phyloP scores from a whole-genome alignment of 495 filamentous ascomycete genomes.

The Talaromyces nanjingensis region DNA sequence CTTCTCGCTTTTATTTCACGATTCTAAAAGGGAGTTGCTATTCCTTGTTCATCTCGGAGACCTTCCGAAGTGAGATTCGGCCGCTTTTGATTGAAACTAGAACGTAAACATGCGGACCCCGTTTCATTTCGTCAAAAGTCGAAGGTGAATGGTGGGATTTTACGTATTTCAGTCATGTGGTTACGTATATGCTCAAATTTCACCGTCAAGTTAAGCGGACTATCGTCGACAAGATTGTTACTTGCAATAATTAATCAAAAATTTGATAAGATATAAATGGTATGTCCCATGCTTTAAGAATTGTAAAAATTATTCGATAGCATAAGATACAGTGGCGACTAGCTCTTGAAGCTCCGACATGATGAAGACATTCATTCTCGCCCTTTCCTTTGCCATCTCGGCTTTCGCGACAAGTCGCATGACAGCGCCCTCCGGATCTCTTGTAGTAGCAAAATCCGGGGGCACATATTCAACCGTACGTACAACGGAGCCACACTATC shows the following conservation, averaged over 20 bases:
- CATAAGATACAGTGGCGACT: too few relatives aligned
- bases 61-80: background rate
- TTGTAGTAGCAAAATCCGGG: constrained; percentile 41
- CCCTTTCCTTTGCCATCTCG: constrained; percentile 17
- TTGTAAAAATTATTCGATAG: too few relatives aligned
- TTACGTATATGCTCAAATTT: background rate
- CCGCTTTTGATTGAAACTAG: background rate
- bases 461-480: constrained; percentile 31
- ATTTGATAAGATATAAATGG: too few relatives aligned
- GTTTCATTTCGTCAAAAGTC: background rate
- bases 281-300: too few relatives aligned
- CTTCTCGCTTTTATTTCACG: background rate
- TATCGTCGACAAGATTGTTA: background rate
- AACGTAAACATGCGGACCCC: background rate
- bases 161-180: background rate
- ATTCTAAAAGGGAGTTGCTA: background rate
- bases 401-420: constrained; percentile 36
- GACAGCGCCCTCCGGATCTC: constrained; percentile 42
- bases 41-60: background rate
- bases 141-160: background rate
- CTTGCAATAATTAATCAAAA: too few relatives aligned
- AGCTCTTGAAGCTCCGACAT: background rate
- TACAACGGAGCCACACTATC: background rate
- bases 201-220: background rate
- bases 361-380: background rate